A percentile compares a stretch with the other conserved stretches of the same genome.
phyloP scores from a whole-genome alignment of 2,329 filamentous ascomycete species.

The Aspergillus fischeri region DNA sequence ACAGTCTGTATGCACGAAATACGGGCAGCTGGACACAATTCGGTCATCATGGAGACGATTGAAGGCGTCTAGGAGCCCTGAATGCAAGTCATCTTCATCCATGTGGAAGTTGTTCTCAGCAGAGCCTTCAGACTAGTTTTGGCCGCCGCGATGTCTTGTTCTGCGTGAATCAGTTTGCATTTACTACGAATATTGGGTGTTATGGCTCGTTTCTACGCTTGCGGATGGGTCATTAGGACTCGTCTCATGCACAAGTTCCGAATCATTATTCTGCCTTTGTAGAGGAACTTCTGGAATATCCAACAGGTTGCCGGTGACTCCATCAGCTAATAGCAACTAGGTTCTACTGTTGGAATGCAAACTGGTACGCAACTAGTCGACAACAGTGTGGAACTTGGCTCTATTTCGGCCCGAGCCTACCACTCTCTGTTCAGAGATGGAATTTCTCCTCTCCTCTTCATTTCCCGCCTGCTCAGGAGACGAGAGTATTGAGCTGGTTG shows the following conservation, averaged over 20 bases:
- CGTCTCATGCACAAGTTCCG: neutral
- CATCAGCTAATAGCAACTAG: neutral
- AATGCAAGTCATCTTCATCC: neutral
- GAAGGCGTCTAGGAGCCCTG: neutral
- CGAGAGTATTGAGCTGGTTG: neutral
- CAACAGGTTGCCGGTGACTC: neutral
- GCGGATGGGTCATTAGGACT: neutral
- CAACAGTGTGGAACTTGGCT: neutral
- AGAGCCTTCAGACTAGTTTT: neutral
- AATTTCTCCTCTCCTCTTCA: neutral
- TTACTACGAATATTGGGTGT: neutral
- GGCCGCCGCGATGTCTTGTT: neutral
- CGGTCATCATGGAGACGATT: neutral
- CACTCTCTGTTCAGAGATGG: neutral
- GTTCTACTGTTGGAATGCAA: neutral
- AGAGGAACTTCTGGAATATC: neutral
- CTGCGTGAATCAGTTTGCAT: neutral
- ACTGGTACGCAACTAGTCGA: neutral
- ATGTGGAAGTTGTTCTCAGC: neutral
- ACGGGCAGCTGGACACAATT: constrained; percentile 19
- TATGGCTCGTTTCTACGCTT: neutral
- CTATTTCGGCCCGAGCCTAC: neutral
- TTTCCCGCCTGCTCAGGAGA: neutral
- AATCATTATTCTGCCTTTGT: neutral
- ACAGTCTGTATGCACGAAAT: constrained; percentile 16